Evolutionary conservation across 1,139 yeast species (phyloP), one percentile per base, ranked within the genome.

Genomic region (Lodderomyces orthopsilosis): DNA sequence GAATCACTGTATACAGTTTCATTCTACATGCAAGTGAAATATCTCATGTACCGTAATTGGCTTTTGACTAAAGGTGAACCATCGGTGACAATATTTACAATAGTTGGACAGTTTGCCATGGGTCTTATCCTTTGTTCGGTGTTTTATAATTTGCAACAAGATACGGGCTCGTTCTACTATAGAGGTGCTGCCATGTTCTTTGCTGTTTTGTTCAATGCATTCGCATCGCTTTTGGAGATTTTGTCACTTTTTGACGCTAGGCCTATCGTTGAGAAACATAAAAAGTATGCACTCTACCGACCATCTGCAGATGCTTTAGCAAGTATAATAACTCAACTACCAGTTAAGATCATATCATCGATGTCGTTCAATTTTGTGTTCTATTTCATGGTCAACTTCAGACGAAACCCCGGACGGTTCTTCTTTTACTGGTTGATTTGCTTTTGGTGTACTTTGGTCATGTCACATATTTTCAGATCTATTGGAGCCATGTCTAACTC

Each of bases 91-190:
- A 28, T 79, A 18, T 76, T 84, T 46, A 74, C 81, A 21, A 69
- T 85, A 18, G 51, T 77, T 47, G 86, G 87, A 46, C 85, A 86
- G 56, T 65, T 77, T 12, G 63, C 77, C 9, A 83, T 86, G 85
- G 85, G 87, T 28, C 70, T 88, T 47, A 67, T 88, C 47, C 64
- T 86, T 43, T 78, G 91, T 2, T 86, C 95, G 1, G 79, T 88
- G 58, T 81, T 74, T 56, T 80, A 75, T 58, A 74, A 75, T 50
- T 65, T 78, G 49, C 66, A 70, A 27, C 57, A 60, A 2, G 63
- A 69, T 22, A 77, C 85, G 2, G 55, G 58, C 17, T 81, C 83
- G 43, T 78, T 81, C 42, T 79, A 74, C 53, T 75, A 75, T 41
- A 68, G 85, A 57, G 78, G 81, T 54, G 82, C 83, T 51, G 66